These are phyloP conservation scores for Tagetes patula DNA, from an alignment of 129 eudicot genomes.

Conservation along the genomic window DNA sequence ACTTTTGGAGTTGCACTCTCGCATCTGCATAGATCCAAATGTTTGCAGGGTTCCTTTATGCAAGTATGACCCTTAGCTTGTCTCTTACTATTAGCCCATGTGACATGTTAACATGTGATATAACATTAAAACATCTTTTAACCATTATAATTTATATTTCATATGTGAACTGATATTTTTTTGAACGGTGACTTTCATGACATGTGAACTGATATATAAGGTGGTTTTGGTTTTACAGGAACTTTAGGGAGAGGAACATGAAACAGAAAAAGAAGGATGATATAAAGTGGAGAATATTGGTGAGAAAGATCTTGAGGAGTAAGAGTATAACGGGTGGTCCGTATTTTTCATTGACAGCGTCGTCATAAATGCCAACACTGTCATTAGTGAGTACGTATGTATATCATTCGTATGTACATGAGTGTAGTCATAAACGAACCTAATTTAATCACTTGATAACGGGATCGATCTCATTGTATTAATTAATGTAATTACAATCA, in stretches of 20 bases:
- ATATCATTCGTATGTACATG: too few species aligned
- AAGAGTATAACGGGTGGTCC: conserved; percentile 94
- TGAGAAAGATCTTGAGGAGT: conserved; percentile 81
- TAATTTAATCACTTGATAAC: background rate
- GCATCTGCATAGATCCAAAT: conserved; percentile 68
- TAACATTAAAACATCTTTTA: background rate
- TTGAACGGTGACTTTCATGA: background rate
- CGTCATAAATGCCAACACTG: conserved; percentile 32
- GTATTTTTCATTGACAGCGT: conserved; percentile 61
- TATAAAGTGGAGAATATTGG: conserved; percentile 83
- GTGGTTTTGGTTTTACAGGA: conserved; percentile 39
- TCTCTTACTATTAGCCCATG: background rate
- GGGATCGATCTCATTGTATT: conserved; percentile 35
- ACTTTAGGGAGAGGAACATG: conserved; percentile 50
- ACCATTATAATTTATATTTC: too few species aligned
- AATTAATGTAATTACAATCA: conserved; percentile 26
- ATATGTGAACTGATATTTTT: too few species aligned
- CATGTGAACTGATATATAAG: background rate
- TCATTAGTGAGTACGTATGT: conserved; percentile 14
- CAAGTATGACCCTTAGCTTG: conserved; percentile 48
- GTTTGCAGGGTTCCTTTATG: conserved; percentile 84
- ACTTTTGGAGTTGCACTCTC: conserved; percentile 82
- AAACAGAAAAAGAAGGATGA: conserved; percentile 75
- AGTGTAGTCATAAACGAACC: background rate
- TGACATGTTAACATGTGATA: conserved; percentile 21